Base-by-base conservation (phyloP, 352 stramenopile genomes). In the Phytophthora palmivora region DNA sequence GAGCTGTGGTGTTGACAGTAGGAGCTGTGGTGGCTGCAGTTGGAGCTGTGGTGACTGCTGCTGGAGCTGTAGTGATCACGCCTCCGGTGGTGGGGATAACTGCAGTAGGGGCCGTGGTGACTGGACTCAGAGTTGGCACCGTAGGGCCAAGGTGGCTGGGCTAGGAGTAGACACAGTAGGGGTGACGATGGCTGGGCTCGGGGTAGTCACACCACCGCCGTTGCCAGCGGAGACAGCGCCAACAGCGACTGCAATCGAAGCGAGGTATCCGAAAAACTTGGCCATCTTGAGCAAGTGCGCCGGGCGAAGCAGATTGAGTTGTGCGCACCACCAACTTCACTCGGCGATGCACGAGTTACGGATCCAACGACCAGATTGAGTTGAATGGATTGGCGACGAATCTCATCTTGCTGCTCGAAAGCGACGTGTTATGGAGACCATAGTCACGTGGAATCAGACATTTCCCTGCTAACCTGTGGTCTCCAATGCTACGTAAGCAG, bases 361-460 rank as follows among this genome's bases (percentile, higher is more conserved):
- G 56, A 58, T 41, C 33, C 9, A 62, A 57, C 44, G 51, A 61
- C 28, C 36, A 46, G 44, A 63, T 68, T 46, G 28, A 19, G 33
- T 8, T 18, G 6, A 36, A 36, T 22, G 10, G 48, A 22, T 63
- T 42, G 21, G 50, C 49, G 24, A 28, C 6, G 24, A 33, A 24
- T 24, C n/a, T n/a, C n/a, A n/a, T n/a, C 46, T 63, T 63, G 52
- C 52, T 47, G 59, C 42, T 57, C 26, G 59, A 63, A 51, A 67
- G 26, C 59, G 59, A 68, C 59, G 59, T 67, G 51, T 57, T 57
- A 63, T 28, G 18, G 19, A n/a, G 8, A 39, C n/a, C 18, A 38
- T 67, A 67, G 58, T 52, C 51, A 67, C 59, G 44, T 63, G 59
- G 59, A 67, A 68, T 68, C 59, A 63, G 59, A 48, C 26, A 34